Conservation (phyloP, 495 filamentous ascomycete genomes). For the Penicillium malachiteum region DNA sequence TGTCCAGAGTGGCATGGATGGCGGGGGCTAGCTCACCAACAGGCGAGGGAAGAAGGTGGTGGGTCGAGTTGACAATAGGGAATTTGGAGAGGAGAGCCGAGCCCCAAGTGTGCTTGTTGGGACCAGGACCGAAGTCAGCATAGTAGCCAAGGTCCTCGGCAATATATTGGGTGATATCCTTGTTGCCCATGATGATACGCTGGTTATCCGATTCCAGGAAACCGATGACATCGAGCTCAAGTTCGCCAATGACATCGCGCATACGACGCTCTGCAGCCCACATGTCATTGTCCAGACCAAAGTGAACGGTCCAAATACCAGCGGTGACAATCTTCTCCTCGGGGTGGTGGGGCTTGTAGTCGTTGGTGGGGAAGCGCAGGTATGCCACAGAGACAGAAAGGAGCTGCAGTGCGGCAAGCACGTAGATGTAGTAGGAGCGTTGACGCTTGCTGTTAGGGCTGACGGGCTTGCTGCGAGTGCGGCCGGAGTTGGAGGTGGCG, state of each 20-base stretch:
- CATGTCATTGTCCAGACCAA: slow-evolving; percentile 98
- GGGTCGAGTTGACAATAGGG: slow-evolving; percentile 94
- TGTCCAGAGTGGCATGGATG: slow-evolving; percentile 91
- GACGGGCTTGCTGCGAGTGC: slow-evolving; percentile 45
- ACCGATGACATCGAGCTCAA: slow-evolving; percentile 93
- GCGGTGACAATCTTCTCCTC: slow-evolving; percentile 84
- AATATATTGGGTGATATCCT: slow-evolving; percentile 92
- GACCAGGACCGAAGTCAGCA: slow-evolving; percentile 93
- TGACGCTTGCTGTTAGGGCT: slow-evolving; percentile 54
- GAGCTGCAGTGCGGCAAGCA: slow-evolving; percentile 71
- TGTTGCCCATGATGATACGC: slow-evolving; percentile 99
- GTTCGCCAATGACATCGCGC: slow-evolving; percentile 85
- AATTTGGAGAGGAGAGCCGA: slow-evolving; percentile 92
- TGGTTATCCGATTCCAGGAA: slow-evolving; percentile 92
- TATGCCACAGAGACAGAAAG: slow-evolving; percentile 79
- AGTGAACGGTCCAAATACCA: slow-evolving; percentile 99
- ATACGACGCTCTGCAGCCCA: slow-evolving; percentile 95
- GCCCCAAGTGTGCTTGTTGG: slow-evolving; percentile 99
- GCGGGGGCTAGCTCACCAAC: slow-evolving; percentile 95
- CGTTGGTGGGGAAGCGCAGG: slow-evolving; percentile 89
- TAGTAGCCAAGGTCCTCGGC: slow-evolving; percentile 98
- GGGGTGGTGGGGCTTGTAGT: slow-evolving; percentile 86
- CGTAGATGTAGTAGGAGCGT: slow-evolving; percentile 71
- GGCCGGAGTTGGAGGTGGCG: slow-evolving; percentile 50
- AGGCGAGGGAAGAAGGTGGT: slow-evolving; percentile 90